phyloP scores from a whole-genome alignment of 768 basidiomycete species.

The Galerina sulciceps region DNA sequence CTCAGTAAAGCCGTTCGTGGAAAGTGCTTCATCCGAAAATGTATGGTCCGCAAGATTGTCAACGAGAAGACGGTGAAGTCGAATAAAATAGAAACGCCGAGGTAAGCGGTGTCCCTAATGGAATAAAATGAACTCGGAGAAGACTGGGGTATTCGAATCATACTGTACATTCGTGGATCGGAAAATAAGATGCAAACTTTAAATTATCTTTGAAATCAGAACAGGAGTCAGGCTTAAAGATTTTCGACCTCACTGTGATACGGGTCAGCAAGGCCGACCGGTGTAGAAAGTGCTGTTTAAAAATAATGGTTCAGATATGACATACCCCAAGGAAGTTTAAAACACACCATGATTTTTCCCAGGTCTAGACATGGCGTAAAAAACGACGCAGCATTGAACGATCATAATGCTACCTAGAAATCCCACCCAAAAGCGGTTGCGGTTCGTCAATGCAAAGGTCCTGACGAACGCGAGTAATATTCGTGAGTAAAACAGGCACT shows the following conservation, averaged over 20 bases:
- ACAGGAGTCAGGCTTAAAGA: background rate
- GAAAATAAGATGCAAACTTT: constrained; percentile 21
- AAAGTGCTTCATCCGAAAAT: background rate
- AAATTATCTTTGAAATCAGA: background rate
- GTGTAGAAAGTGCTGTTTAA: constrained; percentile 9
- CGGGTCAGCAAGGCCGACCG: constrained; percentile 8
- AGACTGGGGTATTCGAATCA: background rate
- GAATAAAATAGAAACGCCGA: constrained; percentile 27
- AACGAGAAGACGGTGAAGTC: constrained; percentile 28
- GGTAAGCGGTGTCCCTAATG: constrained; percentile 31
- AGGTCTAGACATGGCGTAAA: constrained; percentile 30
- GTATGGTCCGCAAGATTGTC: constrained; percentile 22
- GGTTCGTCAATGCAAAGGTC: constrained; percentile 23
- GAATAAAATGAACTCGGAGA: background rate
- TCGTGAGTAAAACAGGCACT: background rate
- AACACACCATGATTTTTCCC: constrained; percentile 26
- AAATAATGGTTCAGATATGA: background rate
- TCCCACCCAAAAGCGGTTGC: constrained; percentile 11
- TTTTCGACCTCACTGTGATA: constrained; percentile 15
- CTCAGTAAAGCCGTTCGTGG: constrained; percentile 15
- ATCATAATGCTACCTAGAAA: constrained; percentile 23
- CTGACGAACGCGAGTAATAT: constrained; percentile 16
- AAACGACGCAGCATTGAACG: constrained; percentile 25
- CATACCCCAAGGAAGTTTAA: background rate
- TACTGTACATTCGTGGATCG: constrained; percentile 19